phyloP scores from a whole-genome alignment of 257 asterid genomes.

The Cruciata laevipes region DNA sequence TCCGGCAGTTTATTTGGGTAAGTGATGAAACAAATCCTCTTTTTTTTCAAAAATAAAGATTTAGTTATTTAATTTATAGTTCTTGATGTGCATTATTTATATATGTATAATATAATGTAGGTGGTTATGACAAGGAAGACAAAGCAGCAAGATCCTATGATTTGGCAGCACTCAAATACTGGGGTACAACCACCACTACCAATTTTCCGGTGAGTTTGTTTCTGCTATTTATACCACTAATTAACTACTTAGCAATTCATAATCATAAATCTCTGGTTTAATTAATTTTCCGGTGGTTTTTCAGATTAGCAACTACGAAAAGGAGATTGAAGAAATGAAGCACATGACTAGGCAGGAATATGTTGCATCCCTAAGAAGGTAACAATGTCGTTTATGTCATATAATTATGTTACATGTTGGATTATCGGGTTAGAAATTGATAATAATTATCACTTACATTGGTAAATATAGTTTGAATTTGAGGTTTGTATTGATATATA shows the following conservation, averaged over 20 bases:
- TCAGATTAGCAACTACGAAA: conserved; percentile 76
- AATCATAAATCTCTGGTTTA: neutral
- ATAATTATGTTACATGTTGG: no score
- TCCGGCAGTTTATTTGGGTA: conserved; percentile 79
- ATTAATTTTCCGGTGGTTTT: neutral
- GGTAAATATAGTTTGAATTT: no score
- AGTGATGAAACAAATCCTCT: conserved; percentile 14
- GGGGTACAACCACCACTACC: conserved; percentile 91
- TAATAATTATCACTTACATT: no score
- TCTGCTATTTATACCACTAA: neutral
- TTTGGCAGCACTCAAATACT: conserved; percentile 85
- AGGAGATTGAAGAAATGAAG: conserved; percentile 87
- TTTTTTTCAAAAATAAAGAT: no score
- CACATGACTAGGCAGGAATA: conserved; percentile 85
- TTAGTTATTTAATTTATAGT: no score
- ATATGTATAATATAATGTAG: conserved; percentile 16
- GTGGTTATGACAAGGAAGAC: conserved; percentile 94
- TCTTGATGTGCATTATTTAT: neutral
- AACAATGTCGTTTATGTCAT: neutral
- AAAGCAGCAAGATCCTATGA: conserved; percentile 91
- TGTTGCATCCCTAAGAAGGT: conserved; percentile 87
- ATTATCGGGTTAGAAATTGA: no score
- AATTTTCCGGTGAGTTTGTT: conserved; percentile 70
- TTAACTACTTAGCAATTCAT: neutral
- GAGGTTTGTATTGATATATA: no score